Evolutionary conservation across 2,329 filamentous ascomycete genomes (phyloP), one percentile per base, ranked within the genome.

Genomic region (Hymenoscyphus albidus): DNA sequence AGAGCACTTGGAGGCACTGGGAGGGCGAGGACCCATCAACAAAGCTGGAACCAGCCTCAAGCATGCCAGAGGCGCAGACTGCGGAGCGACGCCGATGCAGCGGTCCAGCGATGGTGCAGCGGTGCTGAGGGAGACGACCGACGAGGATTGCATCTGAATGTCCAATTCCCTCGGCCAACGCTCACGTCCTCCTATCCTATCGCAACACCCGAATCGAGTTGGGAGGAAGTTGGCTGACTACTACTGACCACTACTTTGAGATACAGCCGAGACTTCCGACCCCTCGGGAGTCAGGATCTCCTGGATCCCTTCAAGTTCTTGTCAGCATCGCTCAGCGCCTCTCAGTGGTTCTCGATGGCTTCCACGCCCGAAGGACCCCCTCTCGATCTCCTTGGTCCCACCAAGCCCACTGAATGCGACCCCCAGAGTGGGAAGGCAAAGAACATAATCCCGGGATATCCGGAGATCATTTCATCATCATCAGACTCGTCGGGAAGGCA

Each of bases 21-120:
- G 48, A 13, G 18, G 48, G 22, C 48, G 48, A 13, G 18, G 48
- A 9, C 48, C 48, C 48, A 54, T 66, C 67, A 66, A 63, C 44
- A 54, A 54, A 54, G 48, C 48, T 54, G 48, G 48, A 27, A 27
- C 35, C 64, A 69, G 66, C 68, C 67, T 67, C 68, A 68, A 54
- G 67, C 65, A 68, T 66, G 64, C 65, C 67, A 60, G 62, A 61
- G 61, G 62, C 54, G 60, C 56, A 64, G 63, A 51, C 40, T 31
- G 57, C 32, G 42, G 55, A 32, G 55, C 55, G n/a, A 31, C 22
- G 48, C 48, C 55, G n/a, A 31, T 54, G 48, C 27, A 27, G 27
- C 27, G 27, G 27, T 27, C 27, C 27, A 27, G 27, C 27, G 27
- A 27, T 27, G 27, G 27, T 27, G 27, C 27, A 27, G 44, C 44